A percentile compares a stretch with the other conserved stretches of the same genome.
phyloP scores from a whole-genome alignment of 2,329 filamentous ascomycete genomes.

The Emergomyces orientalis region DNA sequence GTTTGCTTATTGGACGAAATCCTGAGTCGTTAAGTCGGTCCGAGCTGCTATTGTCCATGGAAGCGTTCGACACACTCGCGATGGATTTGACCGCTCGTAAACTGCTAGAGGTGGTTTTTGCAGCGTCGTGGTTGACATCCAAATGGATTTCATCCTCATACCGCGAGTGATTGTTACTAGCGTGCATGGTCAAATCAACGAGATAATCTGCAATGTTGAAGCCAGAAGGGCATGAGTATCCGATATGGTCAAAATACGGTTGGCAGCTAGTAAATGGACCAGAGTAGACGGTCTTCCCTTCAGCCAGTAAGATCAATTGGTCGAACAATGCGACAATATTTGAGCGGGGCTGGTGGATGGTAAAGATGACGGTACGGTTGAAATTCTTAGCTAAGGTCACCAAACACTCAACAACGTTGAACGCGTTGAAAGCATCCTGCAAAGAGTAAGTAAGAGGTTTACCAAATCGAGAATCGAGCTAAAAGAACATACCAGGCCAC shows the following conservation, averaged over 20 bases:
- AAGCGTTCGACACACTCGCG: slow-evolving; percentile 69
- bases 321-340: slow-evolving; percentile 98
- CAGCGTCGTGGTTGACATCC: slow-evolving; percentile 50
- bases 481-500: slow-evolving; percentile 66
- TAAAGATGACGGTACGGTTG: slow-evolving; percentile 94
- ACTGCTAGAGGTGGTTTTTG: slow-evolving; percentile 72
- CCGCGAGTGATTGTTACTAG: slow-evolving; percentile 50
- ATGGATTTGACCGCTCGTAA: slow-evolving; percentile 84
- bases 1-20: slow-evolving; percentile 57
- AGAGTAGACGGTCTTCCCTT: slow-evolving; percentile 85
- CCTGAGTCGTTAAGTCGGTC: slow-evolving; percentile 50
- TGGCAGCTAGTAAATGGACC: slow-evolving; percentile 85
- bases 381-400: slow-evolving; percentile 93
- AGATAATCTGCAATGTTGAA: slow-evolving; percentile 99
- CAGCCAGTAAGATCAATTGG: slow-evolving; percentile 79
- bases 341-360: slow-evolving; percentile 93
- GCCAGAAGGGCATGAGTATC: slow-evolving; percentile 85
- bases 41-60: slow-evolving; percentile 51
- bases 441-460: slow-evolving; percentile 11
- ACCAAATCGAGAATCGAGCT: slow-evolving; percentile 55
- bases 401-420: slow-evolving; percentile 93
- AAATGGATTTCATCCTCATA: slow-evolving; percentile 52
- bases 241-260: slow-evolving; percentile 81
- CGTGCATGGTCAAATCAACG: slow-evolving; percentile 96
- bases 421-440: slow-evolving; percentile 85